These are phyloP conservation scores for Periglandula ipomoeae DNA, from an alignment of 2,329 filamentous ascomycete genomes.

Conservation along the genomic window DNA sequence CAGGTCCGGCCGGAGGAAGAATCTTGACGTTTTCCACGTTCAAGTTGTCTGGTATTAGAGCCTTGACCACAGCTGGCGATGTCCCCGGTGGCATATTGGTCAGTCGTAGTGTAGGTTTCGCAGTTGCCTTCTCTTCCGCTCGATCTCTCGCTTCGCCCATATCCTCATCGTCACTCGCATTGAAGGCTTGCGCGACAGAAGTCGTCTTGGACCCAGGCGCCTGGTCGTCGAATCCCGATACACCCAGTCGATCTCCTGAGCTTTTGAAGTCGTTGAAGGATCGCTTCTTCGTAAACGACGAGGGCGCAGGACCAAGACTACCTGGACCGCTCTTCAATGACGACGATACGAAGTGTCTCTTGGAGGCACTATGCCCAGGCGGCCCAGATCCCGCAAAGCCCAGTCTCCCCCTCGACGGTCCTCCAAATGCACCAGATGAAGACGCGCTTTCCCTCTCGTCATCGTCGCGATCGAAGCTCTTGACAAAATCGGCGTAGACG, in stretches of 20 bases:
- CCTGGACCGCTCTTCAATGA: conserved; percentile 52
- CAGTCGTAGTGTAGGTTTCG: conserved; percentile 54
- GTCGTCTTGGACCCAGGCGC: conserved; percentile 31
- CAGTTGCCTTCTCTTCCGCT: conserved; percentile 48
- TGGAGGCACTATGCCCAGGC: conserved; percentile 20
- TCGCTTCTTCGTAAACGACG: conserved; percentile 44
- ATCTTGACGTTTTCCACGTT: conserved; percentile 67
- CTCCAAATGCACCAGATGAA: conserved; percentile 13
- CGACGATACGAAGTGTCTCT: conserved; percentile 57
- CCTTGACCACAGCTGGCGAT: conserved; percentile 50
- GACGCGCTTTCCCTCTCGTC: conserved; percentile 22
- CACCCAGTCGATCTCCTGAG: conserved; percentile 25
- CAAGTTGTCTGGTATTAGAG: conserved; percentile 49
- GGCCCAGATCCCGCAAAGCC: conserved; percentile 6
- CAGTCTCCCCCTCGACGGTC: conserved; percentile 7
- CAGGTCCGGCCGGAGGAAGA: conserved; percentile 37
- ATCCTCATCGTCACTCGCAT: conserved; percentile 54
- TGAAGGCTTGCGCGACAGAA: conserved; percentile 60
- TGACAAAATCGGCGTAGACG: conserved; percentile 79
- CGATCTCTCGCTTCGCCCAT: conserved; percentile 31
- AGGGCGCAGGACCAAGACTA: conserved; percentile 46
- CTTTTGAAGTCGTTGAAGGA: conserved; percentile 30
- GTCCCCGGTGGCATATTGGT: conserved; percentile 52
- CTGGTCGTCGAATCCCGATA: conserved; percentile 30
- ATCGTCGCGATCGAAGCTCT: conserved; percentile 60